Evolutionary conservation across 176 grass and related monocot genomes (phyloP).

Genomic region (Musa itinerans): DNA sequence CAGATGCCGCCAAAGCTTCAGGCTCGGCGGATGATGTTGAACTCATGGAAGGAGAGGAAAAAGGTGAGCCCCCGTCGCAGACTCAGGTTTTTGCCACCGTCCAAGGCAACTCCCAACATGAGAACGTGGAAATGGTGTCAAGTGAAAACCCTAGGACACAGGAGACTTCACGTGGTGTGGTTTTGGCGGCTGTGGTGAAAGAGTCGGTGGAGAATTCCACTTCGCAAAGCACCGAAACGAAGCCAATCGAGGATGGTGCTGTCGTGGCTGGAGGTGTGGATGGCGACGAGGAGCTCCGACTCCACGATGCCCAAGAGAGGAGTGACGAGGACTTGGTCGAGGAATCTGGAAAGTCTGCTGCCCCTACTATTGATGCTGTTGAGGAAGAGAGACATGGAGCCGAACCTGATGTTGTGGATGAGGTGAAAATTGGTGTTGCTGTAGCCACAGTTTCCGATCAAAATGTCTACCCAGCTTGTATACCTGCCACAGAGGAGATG

Average conservation of each 20-base stretch:
- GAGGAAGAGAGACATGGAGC: neutral
- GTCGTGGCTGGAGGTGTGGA: neutral
- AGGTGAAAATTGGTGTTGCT: neutral
- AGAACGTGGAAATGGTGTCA: neutral
- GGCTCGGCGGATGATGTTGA: neutral
- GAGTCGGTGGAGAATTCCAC: neutral
- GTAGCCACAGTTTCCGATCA: neutral
- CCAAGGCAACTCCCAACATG: neutral
- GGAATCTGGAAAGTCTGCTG: neutral
- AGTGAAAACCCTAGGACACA: neutral
- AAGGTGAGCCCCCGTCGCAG: neutral
- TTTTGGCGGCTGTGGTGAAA: neutral
- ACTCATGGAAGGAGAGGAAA: neutral
- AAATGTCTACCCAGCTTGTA: neutral
- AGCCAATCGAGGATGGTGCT: neutral
- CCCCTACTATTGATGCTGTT: neutral
- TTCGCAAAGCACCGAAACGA: neutral
- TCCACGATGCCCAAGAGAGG: neutral
- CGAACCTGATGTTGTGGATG: neutral
- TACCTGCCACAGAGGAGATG: neutral
- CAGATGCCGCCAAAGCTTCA: neutral
- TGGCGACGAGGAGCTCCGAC: neutral
- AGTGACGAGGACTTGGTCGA: neutral
- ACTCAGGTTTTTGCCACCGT: neutral
- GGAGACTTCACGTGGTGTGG: neutral